Percentiles rank a stretch among this genome's conserved stretches.
Conservation (phyloP, 2,329 filamentous ascomycete species). For the Phoma sp. region DNA sequence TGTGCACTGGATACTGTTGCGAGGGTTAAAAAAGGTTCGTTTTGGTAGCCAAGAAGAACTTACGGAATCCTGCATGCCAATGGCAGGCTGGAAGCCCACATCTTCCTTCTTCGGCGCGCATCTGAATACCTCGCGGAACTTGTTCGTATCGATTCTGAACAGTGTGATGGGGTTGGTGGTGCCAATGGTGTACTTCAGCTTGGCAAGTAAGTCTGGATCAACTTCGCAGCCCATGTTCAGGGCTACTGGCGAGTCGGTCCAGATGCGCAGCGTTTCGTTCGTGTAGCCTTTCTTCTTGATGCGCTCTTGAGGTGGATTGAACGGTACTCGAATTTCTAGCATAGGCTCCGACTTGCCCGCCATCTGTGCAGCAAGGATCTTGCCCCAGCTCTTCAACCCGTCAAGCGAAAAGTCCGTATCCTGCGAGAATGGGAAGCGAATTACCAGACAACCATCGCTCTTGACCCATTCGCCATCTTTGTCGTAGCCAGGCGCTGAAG, state of each 20-base stretch:
- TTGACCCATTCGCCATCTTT: constrained; percentile 57
- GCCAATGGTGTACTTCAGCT: constrained; percentile 70
- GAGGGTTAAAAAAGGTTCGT: constrained; percentile 14
- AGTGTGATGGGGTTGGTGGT: constrained; percentile 70
- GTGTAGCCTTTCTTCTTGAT: constrained; percentile 66
- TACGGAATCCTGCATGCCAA: constrained; percentile 74
- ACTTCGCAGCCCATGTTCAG: constrained; percentile 55
- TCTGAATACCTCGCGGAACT: constrained; percentile 64
- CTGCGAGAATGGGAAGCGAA: constrained; percentile 66
- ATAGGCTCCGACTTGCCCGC: constrained; percentile 60
- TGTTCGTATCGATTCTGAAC: constrained; percentile 69
- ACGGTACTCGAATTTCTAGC: constrained; percentile 70
- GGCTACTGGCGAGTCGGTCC: constrained; percentile 62
- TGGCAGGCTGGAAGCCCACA: constrained; percentile 68
- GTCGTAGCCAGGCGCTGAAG: constrained; percentile 59
- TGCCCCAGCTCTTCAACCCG: constrained; percentile 41
- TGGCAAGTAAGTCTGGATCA: constrained; percentile 62
- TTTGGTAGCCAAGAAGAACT: constrained; percentile 29
- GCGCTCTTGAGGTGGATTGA: constrained; percentile 65
- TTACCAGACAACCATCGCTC: constrained; percentile 66
- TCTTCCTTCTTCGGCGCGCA: constrained; percentile 65
- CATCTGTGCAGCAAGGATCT: constrained; percentile 43
- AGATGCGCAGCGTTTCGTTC: constrained; percentile 68
- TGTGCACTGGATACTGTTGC: constrained; percentile 69
- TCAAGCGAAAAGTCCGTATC: constrained; percentile 42